phyloP scores from a whole-genome alignment of 352 stramenopile species.

The Phytophthora chlamydospora region DNA sequence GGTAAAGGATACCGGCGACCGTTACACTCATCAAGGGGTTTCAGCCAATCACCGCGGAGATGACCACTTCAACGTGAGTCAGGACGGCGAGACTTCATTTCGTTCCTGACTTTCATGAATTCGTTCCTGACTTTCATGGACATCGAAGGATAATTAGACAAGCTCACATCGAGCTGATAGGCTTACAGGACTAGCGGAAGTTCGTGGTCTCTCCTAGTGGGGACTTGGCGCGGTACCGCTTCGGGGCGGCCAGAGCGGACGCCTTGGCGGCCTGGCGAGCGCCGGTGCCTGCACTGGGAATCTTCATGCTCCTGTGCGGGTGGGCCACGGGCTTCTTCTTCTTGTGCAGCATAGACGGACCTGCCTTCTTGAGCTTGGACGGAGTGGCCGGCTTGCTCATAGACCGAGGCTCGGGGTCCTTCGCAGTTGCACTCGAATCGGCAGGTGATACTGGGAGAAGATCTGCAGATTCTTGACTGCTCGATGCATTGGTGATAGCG shows the following conservation, averaged over 20 bases:
- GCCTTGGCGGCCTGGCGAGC: conserved; percentile 30
- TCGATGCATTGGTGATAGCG: not conserved
- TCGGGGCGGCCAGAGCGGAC: conserved; percentile 34
- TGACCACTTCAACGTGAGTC: conserved; percentile 22
- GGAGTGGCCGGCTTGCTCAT: not conserved
- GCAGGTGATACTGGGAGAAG: not conserved
- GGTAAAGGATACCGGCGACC: conserved; percentile 7
- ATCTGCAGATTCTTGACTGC: conserved; percentile 22
- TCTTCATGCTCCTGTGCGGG: conserved; percentile 27
- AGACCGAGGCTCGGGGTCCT: conserved; percentile 3
- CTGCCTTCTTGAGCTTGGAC: conserved; percentile 16
- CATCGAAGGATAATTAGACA: conserved; percentile 25
- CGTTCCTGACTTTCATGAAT: not conserved
- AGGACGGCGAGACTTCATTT: conserved; percentile 3
- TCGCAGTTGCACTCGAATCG: conserved; percentile 8
- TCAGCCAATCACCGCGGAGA: conserved; percentile 25
- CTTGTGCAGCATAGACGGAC: conserved; percentile 11
- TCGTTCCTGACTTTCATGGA: conserved; percentile 4
- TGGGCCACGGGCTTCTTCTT: conserved; percentile 36
- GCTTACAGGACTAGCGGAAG: conserved; percentile 40
- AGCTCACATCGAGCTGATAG: conserved; percentile 20
- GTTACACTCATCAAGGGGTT: conserved; percentile 37
- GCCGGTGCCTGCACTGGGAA: conserved; percentile 11
- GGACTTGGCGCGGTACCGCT: conserved; percentile 42
- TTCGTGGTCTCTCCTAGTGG: conserved; percentile 37